These are phyloP conservation scores for Lepraria neglecta DNA, from an alignment of 495 filamentous ascomycete genomes.

Conservation along the genomic window DNA sequence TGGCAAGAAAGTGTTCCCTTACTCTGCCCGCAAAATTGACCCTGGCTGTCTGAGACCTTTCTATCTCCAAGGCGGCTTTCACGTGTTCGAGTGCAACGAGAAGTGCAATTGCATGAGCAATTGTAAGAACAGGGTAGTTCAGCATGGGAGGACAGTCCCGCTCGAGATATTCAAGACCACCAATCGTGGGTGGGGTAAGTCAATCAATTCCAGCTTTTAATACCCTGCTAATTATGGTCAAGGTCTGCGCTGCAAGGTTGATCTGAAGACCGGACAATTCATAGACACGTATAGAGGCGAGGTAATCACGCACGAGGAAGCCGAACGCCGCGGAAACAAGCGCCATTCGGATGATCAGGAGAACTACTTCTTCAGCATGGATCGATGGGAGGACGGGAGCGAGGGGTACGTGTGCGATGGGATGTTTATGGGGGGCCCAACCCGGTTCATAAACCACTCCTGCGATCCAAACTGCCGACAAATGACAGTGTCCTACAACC, in stretches of 20 bases:
- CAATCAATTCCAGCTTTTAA: not conserved
- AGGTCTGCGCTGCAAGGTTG: slow-evolving; percentile 64
- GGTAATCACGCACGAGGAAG: slow-evolving; percentile 66
- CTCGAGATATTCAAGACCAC: slow-evolving; percentile 78
- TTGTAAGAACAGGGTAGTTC: slow-evolving; percentile 79
- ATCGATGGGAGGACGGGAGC: slow-evolving; percentile 59
- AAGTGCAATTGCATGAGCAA: slow-evolving; percentile 57
- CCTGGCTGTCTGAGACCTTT: slow-evolving; percentile 19
- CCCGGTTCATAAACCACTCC: slow-evolving; percentile 62
- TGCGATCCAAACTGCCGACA: slow-evolving; percentile 72
- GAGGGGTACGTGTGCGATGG: slow-evolving; percentile 53
- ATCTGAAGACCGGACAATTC: slow-evolving; percentile 72
- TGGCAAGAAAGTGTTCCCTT: slow-evolving; percentile 37
- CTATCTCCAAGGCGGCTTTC: slow-evolving; percentile 20
- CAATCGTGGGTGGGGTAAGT: slow-evolving; percentile 72
- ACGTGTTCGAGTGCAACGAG: slow-evolving; percentile 78
- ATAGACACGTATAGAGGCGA: slow-evolving; percentile 87
- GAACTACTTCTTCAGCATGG: slow-evolving; percentile 79
- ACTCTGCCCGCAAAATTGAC: slow-evolving; percentile 25
- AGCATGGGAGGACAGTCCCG: slow-evolving; percentile 64
- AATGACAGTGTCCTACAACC: slow-evolving; percentile 74
- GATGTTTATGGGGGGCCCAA: slow-evolving; percentile 49
- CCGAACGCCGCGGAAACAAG: slow-evolving; percentile 49
- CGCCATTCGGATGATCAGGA: slow-evolving; percentile 41
- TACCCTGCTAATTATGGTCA: slow-evolving; percentile 8